A percentile compares a stretch with the other conserved stretches of the same genome.
phyloP scores from a whole-genome alignment of 2,329 filamentous ascomycete species.

The Ophiosphaerella narmari region DNA sequence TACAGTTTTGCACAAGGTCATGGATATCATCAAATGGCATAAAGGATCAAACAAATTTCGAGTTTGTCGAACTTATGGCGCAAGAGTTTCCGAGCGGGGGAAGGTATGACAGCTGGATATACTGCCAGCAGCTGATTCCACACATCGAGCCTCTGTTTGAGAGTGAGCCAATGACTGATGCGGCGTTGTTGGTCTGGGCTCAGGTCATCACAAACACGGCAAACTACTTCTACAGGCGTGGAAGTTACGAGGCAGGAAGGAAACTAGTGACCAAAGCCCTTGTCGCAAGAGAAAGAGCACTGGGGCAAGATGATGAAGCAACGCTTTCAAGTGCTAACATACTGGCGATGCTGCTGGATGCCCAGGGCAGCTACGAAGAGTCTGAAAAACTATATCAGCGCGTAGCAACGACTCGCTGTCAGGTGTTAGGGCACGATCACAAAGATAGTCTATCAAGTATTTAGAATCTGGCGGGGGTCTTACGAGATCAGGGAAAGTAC shows the following conservation, averaged over 20 bases:
- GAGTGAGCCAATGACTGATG: slow-evolving; percentile 4
- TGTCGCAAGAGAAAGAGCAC: no score
- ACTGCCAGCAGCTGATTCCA: slow-evolving; percentile 19
- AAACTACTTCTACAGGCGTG: no score
- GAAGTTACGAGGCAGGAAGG: no score
- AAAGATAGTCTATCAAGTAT: neutral
- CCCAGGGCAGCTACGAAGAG: slow-evolving; percentile 2
- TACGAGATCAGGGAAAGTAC: neutral
- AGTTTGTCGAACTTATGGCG: slow-evolving; percentile 14
- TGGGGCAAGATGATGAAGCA: no score
- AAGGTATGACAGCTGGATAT: slow-evolving; percentile 13
- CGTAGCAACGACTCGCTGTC: slow-evolving; percentile 4
- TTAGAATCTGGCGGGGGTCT: neutral
- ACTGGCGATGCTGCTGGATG: no score
- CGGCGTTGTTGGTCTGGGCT: slow-evolving; percentile 10
- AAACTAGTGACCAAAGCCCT: no score
- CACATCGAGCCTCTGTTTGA: slow-evolving; percentile 16
- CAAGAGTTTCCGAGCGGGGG: slow-evolving; percentile 11
- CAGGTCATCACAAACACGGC: neutral
- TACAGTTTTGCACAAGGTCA: slow-evolving; percentile 18
- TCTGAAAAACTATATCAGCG: slow-evolving; percentile 11
- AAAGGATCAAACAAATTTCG: slow-evolving; percentile 9
- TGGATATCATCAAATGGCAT: slow-evolving; percentile 15
- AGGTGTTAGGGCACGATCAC: neutral
- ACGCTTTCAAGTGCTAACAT: no score